These are phyloP conservation scores for Candida methanosorbosa DNA, from an alignment of 805 yeast species.

Conservation along the genomic window DNA sequence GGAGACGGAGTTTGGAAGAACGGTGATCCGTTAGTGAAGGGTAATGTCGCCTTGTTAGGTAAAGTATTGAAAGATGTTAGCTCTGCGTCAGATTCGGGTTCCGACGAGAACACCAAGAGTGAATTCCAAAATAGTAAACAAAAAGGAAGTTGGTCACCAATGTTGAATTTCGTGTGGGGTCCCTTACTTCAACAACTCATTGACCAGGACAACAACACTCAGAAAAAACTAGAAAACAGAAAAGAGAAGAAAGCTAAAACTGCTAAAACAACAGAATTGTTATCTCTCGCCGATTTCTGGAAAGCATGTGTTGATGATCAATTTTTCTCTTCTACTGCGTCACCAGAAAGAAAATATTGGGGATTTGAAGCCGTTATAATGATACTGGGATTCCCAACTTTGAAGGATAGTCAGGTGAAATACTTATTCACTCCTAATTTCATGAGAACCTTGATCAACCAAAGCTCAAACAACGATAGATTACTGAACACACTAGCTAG, in stretches of 20 bases:
- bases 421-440: conserved; percentile 53
- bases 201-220: conserved; percentile 4
- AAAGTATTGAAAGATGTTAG: conserved; percentile 57
- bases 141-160: conserved; percentile 66
- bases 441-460: conserved; percentile 67
- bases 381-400: conserved; percentile 25
- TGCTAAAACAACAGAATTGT: conserved; percentile 8
- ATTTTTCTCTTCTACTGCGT: conserved; percentile 65
- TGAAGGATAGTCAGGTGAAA: conserved; percentile 10
- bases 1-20: conserved; percentile 47
- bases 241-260: conserved; percentile 26
- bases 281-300: conserved; percentile 65
- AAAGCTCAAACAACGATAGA: conserved; percentile 58
- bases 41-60: conserved; percentile 53
- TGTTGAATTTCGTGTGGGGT: conserved; percentile 72
- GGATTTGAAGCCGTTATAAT: conserved; percentile 69
- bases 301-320: conserved; percentile 69
- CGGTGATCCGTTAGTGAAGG: conserved; percentile 65
- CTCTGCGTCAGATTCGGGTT: not conserved
- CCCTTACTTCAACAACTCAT: conserved; percentile 40
- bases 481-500: conserved; percentile 60
- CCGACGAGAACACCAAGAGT: not conserved
- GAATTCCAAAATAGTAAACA: conserved; percentile 32
- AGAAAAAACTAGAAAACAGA: conserved; percentile 14
- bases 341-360: conserved; percentile 79